phyloP scores from a whole-genome alignment of 495 filamentous ascomycete species.

The Xylaria acuta region DNA sequence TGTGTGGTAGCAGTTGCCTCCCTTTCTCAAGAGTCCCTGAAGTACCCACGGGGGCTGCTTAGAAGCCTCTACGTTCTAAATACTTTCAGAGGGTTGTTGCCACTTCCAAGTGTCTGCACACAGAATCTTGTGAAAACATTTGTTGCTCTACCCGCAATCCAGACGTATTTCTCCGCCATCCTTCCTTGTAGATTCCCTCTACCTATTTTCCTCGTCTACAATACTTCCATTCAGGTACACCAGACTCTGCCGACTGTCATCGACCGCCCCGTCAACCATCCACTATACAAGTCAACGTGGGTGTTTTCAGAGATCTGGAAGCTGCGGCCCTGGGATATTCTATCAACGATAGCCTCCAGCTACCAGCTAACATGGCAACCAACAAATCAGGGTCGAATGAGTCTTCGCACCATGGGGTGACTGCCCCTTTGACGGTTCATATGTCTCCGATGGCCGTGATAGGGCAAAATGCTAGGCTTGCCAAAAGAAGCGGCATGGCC shows the following conservation, averaged over 20 bases:
- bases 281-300: not conserved
- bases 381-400: not conserved
- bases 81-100: not conserved
- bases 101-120: not conserved
- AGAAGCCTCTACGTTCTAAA: not conserved
- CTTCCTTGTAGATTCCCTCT: not conserved
- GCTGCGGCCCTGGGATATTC: not conserved
- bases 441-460: slow-evolving; percentile 1
- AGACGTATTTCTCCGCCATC: not conserved
- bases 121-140: not conserved
- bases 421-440: not conserved
- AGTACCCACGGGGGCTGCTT: not conserved
- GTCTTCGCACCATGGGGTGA: not conserved
- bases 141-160: not conserved
- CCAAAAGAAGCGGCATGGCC: slow-evolving; percentile 1
- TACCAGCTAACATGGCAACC: not conserved
- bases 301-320: not conserved
- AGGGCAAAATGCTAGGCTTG: not conserved
- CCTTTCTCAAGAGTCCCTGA: not conserved
- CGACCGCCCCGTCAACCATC: not conserved
- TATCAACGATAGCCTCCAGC: not conserved
- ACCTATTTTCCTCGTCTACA: not conserved
- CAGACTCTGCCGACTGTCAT: not conserved
- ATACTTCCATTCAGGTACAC: not conserved
- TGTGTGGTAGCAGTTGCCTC: not conserved